Evolutionary conservation across 2,329 filamentous ascomycete genomes (phyloP), one percentile per base, ranked within the genome.

Genomic region (Pestalotiopsis sp.): DNA sequence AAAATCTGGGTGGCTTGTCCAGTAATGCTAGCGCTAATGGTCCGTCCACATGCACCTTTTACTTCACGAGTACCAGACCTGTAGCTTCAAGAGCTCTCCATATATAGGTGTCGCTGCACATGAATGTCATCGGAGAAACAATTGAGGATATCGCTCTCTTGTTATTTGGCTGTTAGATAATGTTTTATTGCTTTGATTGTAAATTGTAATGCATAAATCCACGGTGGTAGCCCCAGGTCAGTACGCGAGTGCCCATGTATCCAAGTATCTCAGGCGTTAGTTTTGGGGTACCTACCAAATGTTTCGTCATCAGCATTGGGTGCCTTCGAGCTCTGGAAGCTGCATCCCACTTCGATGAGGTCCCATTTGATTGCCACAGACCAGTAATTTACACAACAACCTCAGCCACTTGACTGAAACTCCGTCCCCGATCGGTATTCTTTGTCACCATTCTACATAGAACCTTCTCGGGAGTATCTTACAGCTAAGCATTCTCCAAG

Each of bases 291-390:
- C 31, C 25, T 13, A 2, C 31, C 25, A n/a, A 39, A 62, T 31
- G 45, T 61, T 69, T 69, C 68, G 68, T 69, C 68, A 69, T 69
- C 62, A 62, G 64, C 56, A 56, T 38, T 57, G 63, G 64, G 58
- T 69, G 68, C 68, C 68, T 69, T 56, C 11, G 13, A 56, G 39
- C 63, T 65, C 57, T 52, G 12, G 57, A 36, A 41, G 61, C 63
- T 65, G 39, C 63, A 65, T 65, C 63, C 63, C 63, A 65, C 63
- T 65, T 65, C 41, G 39, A 65, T 38, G 20, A 23, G 14, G 23
- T 14, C 6, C 61, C 41, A 20, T 38, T 23, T 7, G 27, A 31
- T 31, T 31, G 27, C 27, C 27, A 31, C 27, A 31, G 27, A 7
- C 4, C 57, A 0, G 12, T 17, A 59, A 59, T 23, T 12, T 7